Evolutionary conservation across 2,329 filamentous ascomycete species (phyloP), one percentile per base, ranked within the genome.

Genomic region (Alternaria consortialis): DNA sequence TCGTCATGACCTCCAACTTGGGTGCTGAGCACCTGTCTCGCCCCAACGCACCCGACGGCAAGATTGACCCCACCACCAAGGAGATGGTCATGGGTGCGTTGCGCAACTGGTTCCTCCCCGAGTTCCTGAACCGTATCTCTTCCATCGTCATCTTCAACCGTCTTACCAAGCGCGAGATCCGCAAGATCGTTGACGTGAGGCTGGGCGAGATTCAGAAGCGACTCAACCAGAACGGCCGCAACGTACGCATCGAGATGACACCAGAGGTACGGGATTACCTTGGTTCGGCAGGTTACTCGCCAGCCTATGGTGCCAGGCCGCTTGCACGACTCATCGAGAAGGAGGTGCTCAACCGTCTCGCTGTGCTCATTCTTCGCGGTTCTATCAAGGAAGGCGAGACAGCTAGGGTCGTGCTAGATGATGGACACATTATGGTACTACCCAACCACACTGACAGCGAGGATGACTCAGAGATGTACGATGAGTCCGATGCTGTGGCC

Each of bases 121-220:
- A 99, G 76, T 99, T 99, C 85, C 88, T 99, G 68, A 99, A 99
- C 86, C 92, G 95, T 77, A 98, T 99, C 84, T 94, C 88, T 81
- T 95, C 91, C 63, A 92, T 90, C 56, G 94, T 99, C 81, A 97
- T 99, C 82, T 99, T 99, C 88, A 99, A 99, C 85, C 91, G 95
- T 48, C 90, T 99, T 57, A 94, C 92, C 4, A 91, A 89, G 77
- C 84, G 81, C 58, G 95, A 99, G 81, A 99, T 99, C 73, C 90
- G 95, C 75, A 93, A 88, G 83, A 98, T 99, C 76, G 95, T 99
- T 63, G 95, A 99, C 75, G 85, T 99, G 23, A 91, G 95, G 44
- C 85, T 99, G 34, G 61, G 65, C 3, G 95, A 99, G 77, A 94
- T 99, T 64, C 95, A 99, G 85, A 92, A 92, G 78, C 92, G 95